Conservation (phyloP, 2,329 filamentous ascomycete species). For the Aspergillaceae sp. region DNA sequence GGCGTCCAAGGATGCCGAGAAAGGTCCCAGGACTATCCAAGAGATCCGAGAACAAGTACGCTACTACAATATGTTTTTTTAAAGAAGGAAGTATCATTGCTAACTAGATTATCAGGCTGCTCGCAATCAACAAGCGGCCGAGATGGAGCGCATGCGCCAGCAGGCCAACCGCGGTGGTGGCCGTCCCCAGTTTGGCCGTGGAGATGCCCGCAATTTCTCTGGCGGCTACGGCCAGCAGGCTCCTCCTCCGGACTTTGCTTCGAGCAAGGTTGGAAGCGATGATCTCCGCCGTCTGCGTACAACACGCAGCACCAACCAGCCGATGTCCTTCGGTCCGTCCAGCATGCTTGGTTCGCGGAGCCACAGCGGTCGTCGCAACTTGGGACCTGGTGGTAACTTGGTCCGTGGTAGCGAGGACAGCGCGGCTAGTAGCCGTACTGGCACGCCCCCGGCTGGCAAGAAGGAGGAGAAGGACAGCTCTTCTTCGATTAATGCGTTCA, state of each 20-base stretch:
- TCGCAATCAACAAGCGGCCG: conserved; percentile 71
- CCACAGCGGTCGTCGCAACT: conserved; percentile 67
- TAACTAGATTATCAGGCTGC: conserved; percentile 42
- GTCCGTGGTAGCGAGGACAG: conserved; percentile 74
- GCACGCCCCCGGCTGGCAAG: conserved; percentile 66
- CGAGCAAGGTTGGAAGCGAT: conserved; percentile 81
- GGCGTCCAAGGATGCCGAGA: conserved; percentile 80
- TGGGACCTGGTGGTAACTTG: conserved; percentile 66
- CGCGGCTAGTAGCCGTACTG: conserved; percentile 76
- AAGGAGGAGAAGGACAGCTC: conserved; percentile 54
- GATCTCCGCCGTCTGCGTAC: conserved; percentile 72
- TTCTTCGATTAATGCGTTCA: conserved; percentile 82
- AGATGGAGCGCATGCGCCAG: conserved; percentile 51
- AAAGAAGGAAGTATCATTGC: conserved; percentile 3
- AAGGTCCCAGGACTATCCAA: conserved; percentile 93
- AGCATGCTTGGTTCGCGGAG: conserved; percentile 84
- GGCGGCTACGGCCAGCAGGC: conserved; percentile 55
- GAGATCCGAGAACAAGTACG: conserved; percentile 73
- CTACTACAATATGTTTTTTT: neutral
- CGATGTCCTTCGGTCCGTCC: conserved; percentile 65
- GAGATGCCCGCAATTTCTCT: conserved; percentile 79
- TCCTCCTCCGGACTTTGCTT: conserved; percentile 59
- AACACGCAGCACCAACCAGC: conserved; percentile 55
- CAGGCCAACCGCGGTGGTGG: conserved; percentile 50
- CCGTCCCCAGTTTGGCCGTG: conserved; percentile 66